Evolutionary conservation across 768 basidiomycete genomes (phyloP), one percentile per base, ranked within the genome.

Genomic region (Coprinopsis sp.): DNA sequence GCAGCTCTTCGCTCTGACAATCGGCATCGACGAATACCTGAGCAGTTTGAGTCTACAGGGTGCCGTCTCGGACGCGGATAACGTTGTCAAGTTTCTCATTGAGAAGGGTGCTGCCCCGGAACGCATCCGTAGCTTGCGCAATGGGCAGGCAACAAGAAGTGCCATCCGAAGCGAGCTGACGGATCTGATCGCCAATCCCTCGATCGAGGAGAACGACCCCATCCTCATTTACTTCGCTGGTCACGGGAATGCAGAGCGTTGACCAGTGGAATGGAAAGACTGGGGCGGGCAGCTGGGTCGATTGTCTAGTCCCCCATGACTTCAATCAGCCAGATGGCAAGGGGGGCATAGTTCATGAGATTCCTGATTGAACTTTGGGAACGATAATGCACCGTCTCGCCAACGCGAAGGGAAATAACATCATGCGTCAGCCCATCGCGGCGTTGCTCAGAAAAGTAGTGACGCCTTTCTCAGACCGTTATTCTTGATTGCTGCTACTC

Each of bases 151-250:
- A 1, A 77, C 81, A 12, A 36, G 52, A 2, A 74, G 77, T 51
- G 60, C 62, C 37, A 68, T 68, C 51, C 77, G 83, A 30, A 76
- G 78, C 54, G 71, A 82, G 48, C 69, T 74, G 60, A 59, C 59
- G 6, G 74, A 78, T 49, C 69, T 84, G 31, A 63, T 74, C 46
- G 72, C 74, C 54, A 79, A 84, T 54, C 60, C 71, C 3, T 58
- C 57, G 23, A 79, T 84, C 44, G 64, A 71, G 33, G 58, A 57
- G 21, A 80, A 74, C 27, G 77, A 82, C 48, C 76, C 82, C 24
- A 69, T 84, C 28, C 55, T 84, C 49, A 60, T 84, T 41, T 84
- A 78, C 52, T 84, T 79, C 54, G 78, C 82, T 25, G 82, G 82
- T 12, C 81, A 84, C 53, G 82, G 82, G 16, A 75, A 73, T 51